phyloP scores from a whole-genome alignment of 2,329 filamentous ascomycete genomes.

The Botryotinia calthae region DNA sequence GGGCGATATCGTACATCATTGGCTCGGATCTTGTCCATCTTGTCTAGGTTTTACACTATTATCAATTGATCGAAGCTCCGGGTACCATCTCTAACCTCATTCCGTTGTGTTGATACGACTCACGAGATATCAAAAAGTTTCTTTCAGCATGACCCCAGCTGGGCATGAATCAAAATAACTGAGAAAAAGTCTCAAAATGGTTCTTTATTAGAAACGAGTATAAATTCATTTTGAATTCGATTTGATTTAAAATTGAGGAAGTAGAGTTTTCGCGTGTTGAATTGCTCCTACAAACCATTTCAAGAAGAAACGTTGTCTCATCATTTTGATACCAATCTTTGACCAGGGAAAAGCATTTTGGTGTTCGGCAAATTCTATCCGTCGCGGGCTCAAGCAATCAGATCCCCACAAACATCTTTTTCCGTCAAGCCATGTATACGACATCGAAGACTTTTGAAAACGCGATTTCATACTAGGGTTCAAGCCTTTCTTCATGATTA shows the following conservation, averaged over 20 bases:
- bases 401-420: neutral
- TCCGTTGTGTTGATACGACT: neutral
- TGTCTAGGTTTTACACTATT: neutral
- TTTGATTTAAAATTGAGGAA: neutral
- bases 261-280: neutral
- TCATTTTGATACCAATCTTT: neutral
- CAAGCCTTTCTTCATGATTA: neutral
- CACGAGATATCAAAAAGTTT: neutral
- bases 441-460: neutral
- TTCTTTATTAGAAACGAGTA: neutral
- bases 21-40: no score
- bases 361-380: neutral
- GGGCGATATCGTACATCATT: neutral
- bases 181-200: neutral
- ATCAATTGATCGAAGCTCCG: neutral
- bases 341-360: neutral
- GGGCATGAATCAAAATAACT: neutral
- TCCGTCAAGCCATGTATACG: neutral
- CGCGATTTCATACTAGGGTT: neutral
- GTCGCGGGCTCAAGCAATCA: neutral
- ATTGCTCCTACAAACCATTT: neutral
- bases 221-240: neutral
- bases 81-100: neutral
- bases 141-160: neutral
- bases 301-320: neutral